Evolutionary conservation across 1,284 basidiomycete genomes (phyloP).

Genomic region (Calocybe gambosa): DNA sequence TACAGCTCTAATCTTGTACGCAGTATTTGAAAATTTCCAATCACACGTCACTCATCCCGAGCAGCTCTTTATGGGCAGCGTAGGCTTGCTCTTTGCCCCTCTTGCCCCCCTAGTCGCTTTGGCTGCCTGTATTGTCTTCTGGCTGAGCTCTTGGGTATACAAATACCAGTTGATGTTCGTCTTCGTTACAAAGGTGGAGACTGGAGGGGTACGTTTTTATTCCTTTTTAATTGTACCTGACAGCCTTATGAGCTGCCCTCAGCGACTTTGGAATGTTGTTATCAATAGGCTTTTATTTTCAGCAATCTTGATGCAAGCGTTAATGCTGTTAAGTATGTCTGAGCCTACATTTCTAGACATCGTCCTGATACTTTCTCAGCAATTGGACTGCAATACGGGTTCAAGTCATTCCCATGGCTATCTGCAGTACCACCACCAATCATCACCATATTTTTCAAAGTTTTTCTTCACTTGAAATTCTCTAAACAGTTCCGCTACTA

Average conservation of each 20-base stretch:
- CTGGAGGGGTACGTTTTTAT: conserved; percentile 49
- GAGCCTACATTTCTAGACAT: background rate
- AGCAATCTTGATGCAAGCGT: conserved; percentile 69
- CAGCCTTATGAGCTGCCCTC: conserved; percentile 19
- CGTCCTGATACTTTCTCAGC: conserved; percentile 35
- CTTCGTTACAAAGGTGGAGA: conserved; percentile 77
- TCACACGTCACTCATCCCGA: background rate
- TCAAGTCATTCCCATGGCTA: conserved; percentile 64
- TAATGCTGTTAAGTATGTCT: conserved; percentile 1
- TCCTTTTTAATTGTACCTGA: background rate
- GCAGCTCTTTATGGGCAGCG: conserved; percentile 62
- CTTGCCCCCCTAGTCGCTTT: conserved; percentile 79
- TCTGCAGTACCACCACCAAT: conserved; percentile 72
- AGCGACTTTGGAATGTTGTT: conserved; percentile 85
- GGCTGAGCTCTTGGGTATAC: conserved; percentile 74
- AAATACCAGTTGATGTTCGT: conserved; percentile 93
- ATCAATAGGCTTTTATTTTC: conserved; percentile 71
- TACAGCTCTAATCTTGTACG: conserved; percentile 1
- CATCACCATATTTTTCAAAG: conserved; percentile 72
- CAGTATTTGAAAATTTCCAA: background rate
- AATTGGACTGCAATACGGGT: conserved; percentile 75
- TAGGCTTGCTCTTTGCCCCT: conserved; percentile 85
- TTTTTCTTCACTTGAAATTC: conserved; percentile 66
- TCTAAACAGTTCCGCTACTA: conserved; percentile 71
- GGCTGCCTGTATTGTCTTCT: conserved; percentile 75